These are phyloP conservation scores for Clarireedia monteithiana DNA, from an alignment of 2,329 filamentous ascomycete species.

Conservation along the genomic window DNA sequence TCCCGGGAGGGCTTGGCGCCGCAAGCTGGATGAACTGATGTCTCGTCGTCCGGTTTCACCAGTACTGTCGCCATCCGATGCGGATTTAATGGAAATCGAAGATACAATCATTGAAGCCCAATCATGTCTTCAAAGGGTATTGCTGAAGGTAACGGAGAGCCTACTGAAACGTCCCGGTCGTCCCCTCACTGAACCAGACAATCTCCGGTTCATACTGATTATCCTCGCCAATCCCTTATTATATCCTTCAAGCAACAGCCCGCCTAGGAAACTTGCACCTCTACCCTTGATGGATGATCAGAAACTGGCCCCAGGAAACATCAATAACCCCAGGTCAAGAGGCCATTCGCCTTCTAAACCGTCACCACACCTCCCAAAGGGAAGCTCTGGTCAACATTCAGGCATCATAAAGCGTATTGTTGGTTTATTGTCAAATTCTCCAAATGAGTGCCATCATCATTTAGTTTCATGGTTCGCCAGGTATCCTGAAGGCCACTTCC, in stretches of 20 bases:
- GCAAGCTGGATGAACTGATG: conserved; percentile 47
- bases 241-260: conserved; percentile 34
- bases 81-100: conserved; percentile 37
- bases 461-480: conserved; percentile 72
- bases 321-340: not conserved
- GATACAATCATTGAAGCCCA: conserved; percentile 52
- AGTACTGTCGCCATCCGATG: conserved; percentile 13
- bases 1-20: conserved; percentile 59
- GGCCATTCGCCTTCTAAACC: conserved; percentile 6
- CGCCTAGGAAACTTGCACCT: conserved; percentile 6
- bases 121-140: conserved; percentile 56
- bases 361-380: conserved; percentile 13
- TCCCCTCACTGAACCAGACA: conserved; percentile 57
- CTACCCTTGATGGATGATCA: not conserved
- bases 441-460: conserved; percentile 67
- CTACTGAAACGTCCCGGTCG: conserved; percentile 73
- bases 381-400: conserved; percentile 58
- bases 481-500: conserved; percentile 59
- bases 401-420: conserved; percentile 79
- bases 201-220: conserved; percentile 72
- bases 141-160: conserved; percentile 73
- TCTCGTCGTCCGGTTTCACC: conserved; percentile 20
- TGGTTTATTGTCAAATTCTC: conserved; percentile 69
- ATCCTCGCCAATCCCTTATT: conserved; percentile 73
- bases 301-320: not conserved